Evolutionary conservation across 148 eudicot genomes (phyloP).

Genomic region (Tetragonia tetragonoides): DNA sequence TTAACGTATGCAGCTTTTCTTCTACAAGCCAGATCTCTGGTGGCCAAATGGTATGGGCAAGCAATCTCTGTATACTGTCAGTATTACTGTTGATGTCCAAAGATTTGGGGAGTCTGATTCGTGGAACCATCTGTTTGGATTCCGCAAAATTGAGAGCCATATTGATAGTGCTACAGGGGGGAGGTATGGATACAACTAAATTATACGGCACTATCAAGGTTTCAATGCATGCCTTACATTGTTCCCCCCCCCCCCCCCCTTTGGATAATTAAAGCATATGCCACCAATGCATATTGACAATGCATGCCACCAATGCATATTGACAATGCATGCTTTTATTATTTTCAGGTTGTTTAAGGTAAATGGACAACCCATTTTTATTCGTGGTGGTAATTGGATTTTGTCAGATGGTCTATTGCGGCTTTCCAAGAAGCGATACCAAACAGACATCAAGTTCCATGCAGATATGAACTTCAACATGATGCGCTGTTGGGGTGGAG

Average conservation of each 20-base stretch:
- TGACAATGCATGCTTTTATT: background rate
- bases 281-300: too few species aligned
- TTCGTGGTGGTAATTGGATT: conserved; percentile 99
- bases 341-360: conserved; percentile 81
- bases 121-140: conserved; percentile 82
- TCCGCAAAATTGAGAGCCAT: conserved; percentile 83
- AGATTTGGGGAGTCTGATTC: conserved; percentile 83
- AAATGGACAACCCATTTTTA: conserved; percentile 86
- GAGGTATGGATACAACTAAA: conserved; percentile 48
- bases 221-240: background rate
- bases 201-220: conserved; percentile 8
- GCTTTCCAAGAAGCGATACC: conserved; percentile 79
- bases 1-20: conserved; percentile 56
- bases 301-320: too few species aligned
- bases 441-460: conserved; percentile 94
- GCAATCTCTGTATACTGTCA: conserved; percentile 79
- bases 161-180: conserved; percentile 89
- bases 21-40: conserved; percentile 92
- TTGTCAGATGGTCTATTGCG: conserved; percentile 93
- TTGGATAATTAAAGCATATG: too few species aligned
- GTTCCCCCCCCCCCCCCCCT: too few species aligned
- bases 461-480: conserved; percentile 99
- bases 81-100: conserved; percentile 63
- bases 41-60: conserved; percentile 99
- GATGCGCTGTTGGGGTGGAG: conserved; percentile 99